Evolutionary conservation across 148 eudicot genomes (phyloP), one percentile per base, ranked within the genome.

Genomic region (Rhododendron kiyosumense): DNA sequence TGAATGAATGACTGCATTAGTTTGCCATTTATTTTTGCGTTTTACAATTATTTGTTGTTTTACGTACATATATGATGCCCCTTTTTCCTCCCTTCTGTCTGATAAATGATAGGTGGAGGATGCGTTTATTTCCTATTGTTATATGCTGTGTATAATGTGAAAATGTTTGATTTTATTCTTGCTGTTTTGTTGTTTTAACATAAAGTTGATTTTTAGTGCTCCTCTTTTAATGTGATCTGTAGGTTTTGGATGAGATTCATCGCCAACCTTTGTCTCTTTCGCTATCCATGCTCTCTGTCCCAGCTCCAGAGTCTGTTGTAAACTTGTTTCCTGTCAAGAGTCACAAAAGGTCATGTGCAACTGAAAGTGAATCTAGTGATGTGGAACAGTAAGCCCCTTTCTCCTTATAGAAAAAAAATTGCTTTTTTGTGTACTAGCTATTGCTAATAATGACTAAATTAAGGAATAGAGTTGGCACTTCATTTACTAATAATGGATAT

Each of bases 211-310:
- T 24, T 48, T 30, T 74, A 4, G 20, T 32, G 32, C 22, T 2
- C 77, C 48, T 38, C 28, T 54, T 28, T 45, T 32, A 13, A 32
- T 86, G 43, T 83, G 14, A 78, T 63, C 49, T 90, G 26, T 85
- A 95, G 98, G 97, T 94, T 87, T 88, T 95, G 94, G 97, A 95
- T 81, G 98, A 95, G 85, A 89, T 95, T 85, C 95, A 94, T 86
- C 92, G 88, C 83, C 97, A 94, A 84, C 93, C 98, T 82, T 86
- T 91, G 57, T 90, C 95, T 51, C 87, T 95, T 88, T 90, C 97
- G 30, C 84, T 93, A 48, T 92, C 98, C 26, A 84, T 91, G 86
- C 90, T 91, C 81, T 91, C 96, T 46, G 84, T 91, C 54, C 97
- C 97, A 45, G 96, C 98, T 71, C 98, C 97, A 2, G 97, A 92